Percentiles rank a stretch among this genome's conserved stretches.
phyloP scores from a whole-genome alignment of 192 early-diverging fungal species.

The Linnemannia hyalina region DNA sequence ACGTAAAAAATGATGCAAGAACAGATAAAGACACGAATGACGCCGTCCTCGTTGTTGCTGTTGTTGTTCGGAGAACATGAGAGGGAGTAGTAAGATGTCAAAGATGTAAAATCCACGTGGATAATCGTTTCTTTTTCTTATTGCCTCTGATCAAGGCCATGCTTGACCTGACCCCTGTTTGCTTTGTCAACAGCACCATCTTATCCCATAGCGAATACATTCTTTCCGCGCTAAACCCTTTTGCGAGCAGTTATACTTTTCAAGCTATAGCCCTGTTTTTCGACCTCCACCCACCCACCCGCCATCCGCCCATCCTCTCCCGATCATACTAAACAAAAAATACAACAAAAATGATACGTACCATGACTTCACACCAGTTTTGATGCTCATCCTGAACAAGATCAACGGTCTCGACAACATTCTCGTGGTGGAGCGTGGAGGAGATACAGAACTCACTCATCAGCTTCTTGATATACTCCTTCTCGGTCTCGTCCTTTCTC shows the following conservation, averaged over 20 bases:
- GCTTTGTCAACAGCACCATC: neutral
- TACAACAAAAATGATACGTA: slow-evolving; percentile 44
- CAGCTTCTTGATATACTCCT: slow-evolving; percentile 96
- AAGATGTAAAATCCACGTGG: slow-evolving; percentile 2
- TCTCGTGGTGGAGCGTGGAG: slow-evolving; percentile 89
- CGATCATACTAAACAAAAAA: neutral
- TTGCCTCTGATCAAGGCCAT: neutral
- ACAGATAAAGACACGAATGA: neutral
- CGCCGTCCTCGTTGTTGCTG: neutral
- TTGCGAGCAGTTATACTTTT: neutral
- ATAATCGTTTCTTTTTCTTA: neutral
- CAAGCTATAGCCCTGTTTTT: neutral
- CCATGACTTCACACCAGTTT: slow-evolving; percentile 86
- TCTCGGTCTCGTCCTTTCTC: slow-evolving; percentile 87
- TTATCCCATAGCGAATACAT: neutral
- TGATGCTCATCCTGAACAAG: slow-evolving; percentile 92
- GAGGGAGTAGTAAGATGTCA: neutral
- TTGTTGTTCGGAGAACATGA: neutral
- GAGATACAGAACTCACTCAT: slow-evolving; percentile 96
- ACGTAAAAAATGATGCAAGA: neutral
- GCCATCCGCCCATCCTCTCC: neutral
- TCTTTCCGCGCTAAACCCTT: neutral
- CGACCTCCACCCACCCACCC: neutral
- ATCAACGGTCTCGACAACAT: slow-evolving; percentile 94
- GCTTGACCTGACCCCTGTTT: neutral